Evolutionary conservation across 2,329 filamentous ascomycete species (phyloP), one percentile per base, ranked within the genome.

Genomic region (Xylaria digitata): DNA sequence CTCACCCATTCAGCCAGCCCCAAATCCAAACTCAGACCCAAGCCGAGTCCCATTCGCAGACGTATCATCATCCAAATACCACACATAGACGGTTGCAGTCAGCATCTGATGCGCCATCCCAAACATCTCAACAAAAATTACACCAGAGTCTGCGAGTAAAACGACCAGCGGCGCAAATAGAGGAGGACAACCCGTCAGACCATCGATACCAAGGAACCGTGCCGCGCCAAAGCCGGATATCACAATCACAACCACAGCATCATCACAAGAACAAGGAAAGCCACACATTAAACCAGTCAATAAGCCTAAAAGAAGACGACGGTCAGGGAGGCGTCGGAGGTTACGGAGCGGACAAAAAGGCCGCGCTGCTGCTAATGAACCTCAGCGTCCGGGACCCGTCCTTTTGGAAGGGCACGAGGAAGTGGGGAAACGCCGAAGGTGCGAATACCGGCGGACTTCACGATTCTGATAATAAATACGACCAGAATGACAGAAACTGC

Each of bases 351-450:
- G 81, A 84, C 57, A 82, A 81, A 72, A 83, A 82, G 50, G 84
- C 83, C 0, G 84, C 84, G 19, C 75, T 82, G 65, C 73, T 84
- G 6, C 73, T 85, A 43, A 80, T 85, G 82, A 82, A 83, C 58
- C 78, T 85, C 30, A 82, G 82, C 65, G 78, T 83, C 21, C 74
- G 77, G 57, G 81, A 82, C 67, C 49, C 23, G 1, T 62, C 72
- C 21, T 65, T 71, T 4, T 64, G 69, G 45, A 55, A 43, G 37
- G 37, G 23, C 17, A 21, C 40, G 23, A 61, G 63, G 23, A 30
- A 57, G 17, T 19, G 40, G 15, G 46, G 21, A 48, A 32, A 50
- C 6, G 8, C 32, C 9, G 62, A 65, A 1, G 50, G 15, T 2
- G 11, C 32, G 8, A 8, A 26, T 52, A 11, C 5, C 30, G 15